Base-by-base conservation (phyloP, 371 early-diverging fungal genomes). In the Mortierella sp. region DNA sequence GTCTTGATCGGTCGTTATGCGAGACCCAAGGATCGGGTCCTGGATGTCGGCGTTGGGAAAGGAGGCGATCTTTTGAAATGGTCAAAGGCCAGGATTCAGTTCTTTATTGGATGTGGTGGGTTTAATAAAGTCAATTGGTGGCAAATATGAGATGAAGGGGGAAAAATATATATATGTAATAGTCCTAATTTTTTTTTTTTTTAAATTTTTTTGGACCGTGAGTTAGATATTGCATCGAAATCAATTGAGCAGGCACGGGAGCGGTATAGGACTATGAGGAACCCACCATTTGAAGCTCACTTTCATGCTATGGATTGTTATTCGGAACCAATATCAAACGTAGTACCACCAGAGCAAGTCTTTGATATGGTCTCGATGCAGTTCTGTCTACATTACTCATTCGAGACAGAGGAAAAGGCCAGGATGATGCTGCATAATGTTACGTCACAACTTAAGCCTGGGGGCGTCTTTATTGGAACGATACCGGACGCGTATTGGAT, bases 21-120 rank as follows among this genome's bases (percentile, higher is more conserved):
- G 0, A 81, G 84, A 11, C 84, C 85, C 0, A 74, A 77, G 0
- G 83, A 87, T 43, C 55, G 63, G 16, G 96, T 96, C 0, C 88
- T 99, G 62, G 99, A 99, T 85, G 86, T 99, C 73, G 98, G 98
- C 5, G 98, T 98, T 82, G 99, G 99, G 6, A 99, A 99, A 87
- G 99, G 99, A 28, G 99, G 99, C n/a, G 99, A 99, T 86, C 84
- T 99, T 64, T 83, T 89, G 45, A 99, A 99, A 79, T 98, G 95
- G 96, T 78, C 87, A 10, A 91, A 92, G 69, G 94, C 94, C 4
- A 71, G 84, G 19, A 94, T 98, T 19, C 76, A 82, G 33, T 86
- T 91, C 55, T 87, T 94, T 33, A 90, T 96, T 11, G 97, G 96
- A 53, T 87, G 89, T 65, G 92, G 90, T 91, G 87, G 58, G 75